phyloP scores from a whole-genome alignment of 1,284 basidiomycete genomes.

The Fistulina hepatica region DNA sequence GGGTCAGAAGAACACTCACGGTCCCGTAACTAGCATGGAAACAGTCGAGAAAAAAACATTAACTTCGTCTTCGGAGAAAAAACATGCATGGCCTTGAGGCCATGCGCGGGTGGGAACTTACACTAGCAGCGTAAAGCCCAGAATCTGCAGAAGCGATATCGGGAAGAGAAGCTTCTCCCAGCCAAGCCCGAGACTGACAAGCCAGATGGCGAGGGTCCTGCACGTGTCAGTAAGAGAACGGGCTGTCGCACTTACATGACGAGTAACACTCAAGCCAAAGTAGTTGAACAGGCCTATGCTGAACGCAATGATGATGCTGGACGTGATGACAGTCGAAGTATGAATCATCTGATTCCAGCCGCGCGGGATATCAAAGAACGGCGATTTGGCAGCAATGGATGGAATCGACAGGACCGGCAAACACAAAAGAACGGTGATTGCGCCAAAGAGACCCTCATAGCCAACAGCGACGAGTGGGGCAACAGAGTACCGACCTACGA shows the following conservation, averaged over 20 bases:
- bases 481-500: slow-evolving; percentile 63
- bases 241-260: slow-evolving; percentile 81
- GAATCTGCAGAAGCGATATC: slow-evolving; percentile 75
- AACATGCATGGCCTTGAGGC: slow-evolving; percentile 12
- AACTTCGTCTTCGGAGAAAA: too few relatives aligned
- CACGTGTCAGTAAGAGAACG: slow-evolving; percentile 92
- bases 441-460: slow-evolving; percentile 89
- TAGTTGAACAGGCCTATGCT: slow-evolving; percentile 95
- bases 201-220: slow-evolving; percentile 88
- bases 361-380: slow-evolving; percentile 86
- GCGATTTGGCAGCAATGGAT: slow-evolving; percentile 41
- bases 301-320: slow-evolving; percentile 68
- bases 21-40: slow-evolving; percentile 50
- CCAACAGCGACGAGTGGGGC: slow-evolving; percentile 92
- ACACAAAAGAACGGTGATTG: slow-evolving; percentile 62
- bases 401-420: slow-evolving; percentile 64
- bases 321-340: slow-evolving; percentile 69
- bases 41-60: slow-evolving; percentile 5
- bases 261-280: slow-evolving; percentile 88
- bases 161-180: slow-evolving; percentile 89
- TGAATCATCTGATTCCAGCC: slow-evolving; percentile 86
- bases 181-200: slow-evolving; percentile 76
- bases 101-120: slow-evolving; percentile 29
- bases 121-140: slow-evolving; percentile 87
- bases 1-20: slow-evolving; percentile 26